phyloP scores from a whole-genome alignment of 2,329 filamentous ascomycete species.

The Zarea fungicola region DNA sequence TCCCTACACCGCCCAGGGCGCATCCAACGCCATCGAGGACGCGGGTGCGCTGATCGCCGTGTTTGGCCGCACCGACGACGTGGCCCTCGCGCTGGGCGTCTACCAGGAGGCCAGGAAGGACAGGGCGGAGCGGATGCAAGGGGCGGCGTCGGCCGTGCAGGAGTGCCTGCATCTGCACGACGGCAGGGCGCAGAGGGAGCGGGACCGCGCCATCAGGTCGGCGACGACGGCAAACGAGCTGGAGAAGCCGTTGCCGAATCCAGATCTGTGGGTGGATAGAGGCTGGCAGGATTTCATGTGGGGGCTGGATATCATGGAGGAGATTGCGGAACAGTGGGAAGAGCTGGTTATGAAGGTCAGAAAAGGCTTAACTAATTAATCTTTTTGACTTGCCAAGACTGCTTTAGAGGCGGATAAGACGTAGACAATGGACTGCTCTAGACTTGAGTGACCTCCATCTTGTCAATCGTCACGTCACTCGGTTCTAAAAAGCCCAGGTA shows the following conservation, averaged over 20 bases:
- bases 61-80: constrained; percentile 15
- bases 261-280: constrained; percentile 24
- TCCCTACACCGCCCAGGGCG: constrained; percentile 62
- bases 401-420: too few relatives aligned
- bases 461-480: too few relatives aligned
- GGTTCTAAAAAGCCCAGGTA: too few relatives aligned
- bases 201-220: not conserved
- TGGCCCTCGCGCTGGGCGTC: constrained; percentile 17
- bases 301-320: constrained; percentile 26
- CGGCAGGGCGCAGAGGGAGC: not conserved
- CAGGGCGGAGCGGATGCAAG: constrained; percentile 18
- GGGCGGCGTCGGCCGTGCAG: constrained; percentile 15
- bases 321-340: too few relatives aligned
- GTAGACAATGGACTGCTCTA: too few relatives aligned
- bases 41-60: constrained; percentile 47
- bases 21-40: constrained; percentile 64
- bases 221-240: too few relatives aligned
- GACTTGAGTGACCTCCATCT: too few relatives aligned
- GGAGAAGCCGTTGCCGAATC: constrained; percentile 19
- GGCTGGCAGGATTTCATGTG: constrained; percentile 26
- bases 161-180: constrained; percentile 13
- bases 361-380: too few relatives aligned
- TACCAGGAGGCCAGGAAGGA: constrained; percentile 20
- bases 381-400: too few relatives aligned
- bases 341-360: too few relatives aligned